Percentiles rank a stretch among this genome's conserved stretches.
phyloP scores from a whole-genome alignment of 1,284 basidiomycete genomes.

The Marasmius tenuissimus region DNA sequence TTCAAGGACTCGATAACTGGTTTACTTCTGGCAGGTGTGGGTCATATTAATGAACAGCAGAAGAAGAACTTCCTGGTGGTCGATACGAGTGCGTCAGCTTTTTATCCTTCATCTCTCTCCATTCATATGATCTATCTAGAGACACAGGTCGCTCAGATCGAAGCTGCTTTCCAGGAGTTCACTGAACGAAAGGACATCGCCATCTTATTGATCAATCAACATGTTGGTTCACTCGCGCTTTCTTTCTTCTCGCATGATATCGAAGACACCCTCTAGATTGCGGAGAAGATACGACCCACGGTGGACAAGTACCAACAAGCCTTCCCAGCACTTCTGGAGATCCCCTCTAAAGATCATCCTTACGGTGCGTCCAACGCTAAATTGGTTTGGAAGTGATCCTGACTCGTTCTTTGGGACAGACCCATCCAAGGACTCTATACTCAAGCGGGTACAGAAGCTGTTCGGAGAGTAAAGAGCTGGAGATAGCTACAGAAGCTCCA shows the following conservation, averaged over 20 bases:
- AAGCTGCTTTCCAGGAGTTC: constrained; percentile 89
- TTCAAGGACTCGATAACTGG: constrained; percentile 92
- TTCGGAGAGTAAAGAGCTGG: constrained; percentile 73
- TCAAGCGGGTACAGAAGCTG: constrained; percentile 97
- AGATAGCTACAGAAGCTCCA: too few relatives aligned
- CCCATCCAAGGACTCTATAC: constrained; percentile 93
- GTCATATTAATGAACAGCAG: constrained; percentile 84
- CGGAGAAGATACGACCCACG: constrained; percentile 94
- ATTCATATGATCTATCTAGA: constrained; percentile 47
- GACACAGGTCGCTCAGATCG: constrained; percentile 86
- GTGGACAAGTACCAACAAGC: constrained; percentile 96
- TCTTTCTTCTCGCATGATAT: constrained; percentile 9
- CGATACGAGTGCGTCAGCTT: constrained; percentile 68
- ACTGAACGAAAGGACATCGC: constrained; percentile 93
- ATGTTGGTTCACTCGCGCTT: constrained; percentile 54
- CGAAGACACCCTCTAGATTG: constrained; percentile 57
- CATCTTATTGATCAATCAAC: constrained; percentile 95
- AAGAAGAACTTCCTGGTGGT: constrained; percentile 97
- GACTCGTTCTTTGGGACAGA: constrained; percentile 29
- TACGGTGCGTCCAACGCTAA: constrained; percentile 59
- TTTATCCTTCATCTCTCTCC: constrained; percentile 4
- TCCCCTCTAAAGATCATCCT: constrained; percentile 93
- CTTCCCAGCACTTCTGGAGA: constrained; percentile 96
- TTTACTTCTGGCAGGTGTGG: constrained; percentile 88
- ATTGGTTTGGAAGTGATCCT: background rate